phyloP scores from a whole-genome alignment of 2,329 filamentous ascomycete species.

The Cercospora canescens region DNA sequence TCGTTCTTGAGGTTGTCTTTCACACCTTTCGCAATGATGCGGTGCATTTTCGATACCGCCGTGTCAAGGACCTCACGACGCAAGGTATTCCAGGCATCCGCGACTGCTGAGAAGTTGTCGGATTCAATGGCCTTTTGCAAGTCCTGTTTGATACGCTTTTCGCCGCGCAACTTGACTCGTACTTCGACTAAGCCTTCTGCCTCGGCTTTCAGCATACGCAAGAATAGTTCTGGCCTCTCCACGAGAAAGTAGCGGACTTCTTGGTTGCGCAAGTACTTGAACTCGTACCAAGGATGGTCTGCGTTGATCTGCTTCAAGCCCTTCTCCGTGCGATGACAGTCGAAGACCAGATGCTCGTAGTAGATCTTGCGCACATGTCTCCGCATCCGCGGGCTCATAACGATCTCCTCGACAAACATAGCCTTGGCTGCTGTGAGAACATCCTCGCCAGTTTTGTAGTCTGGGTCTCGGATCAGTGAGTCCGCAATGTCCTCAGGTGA shows the following conservation, averaged over 20 bases:
- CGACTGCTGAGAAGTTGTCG: conserved; percentile 92
- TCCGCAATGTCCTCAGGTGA: conserved; percentile 87
- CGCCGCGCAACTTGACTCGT: conserved; percentile 72
- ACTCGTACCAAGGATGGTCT: conserved; percentile 92
- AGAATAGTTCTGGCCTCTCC: conserved; percentile 80
- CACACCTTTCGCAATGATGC: conserved; percentile 82
- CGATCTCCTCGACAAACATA: conserved; percentile 89
- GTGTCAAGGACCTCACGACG: conserved; percentile 80
- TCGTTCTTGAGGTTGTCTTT: conserved; percentile 93
- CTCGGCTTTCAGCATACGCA: conserved; percentile 97
- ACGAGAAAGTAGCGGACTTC: conserved; percentile 68
- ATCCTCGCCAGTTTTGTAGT: conserved; percentile 73
- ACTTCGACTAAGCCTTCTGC: conserved; percentile 91
- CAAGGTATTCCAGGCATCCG: conserved; percentile 91
- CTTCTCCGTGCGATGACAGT: conserved; percentile 90
- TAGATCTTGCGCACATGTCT: conserved; percentile 81
- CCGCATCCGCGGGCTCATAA: conserved; percentile 83
- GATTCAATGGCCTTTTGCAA: conserved; percentile 85
- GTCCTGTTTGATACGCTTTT: conserved; percentile 72
- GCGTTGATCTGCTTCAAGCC: conserved; percentile 92
- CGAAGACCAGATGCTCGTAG: conserved; percentile 80
- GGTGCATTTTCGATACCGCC: conserved; percentile 79
- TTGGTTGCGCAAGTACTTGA: conserved; percentile 93
- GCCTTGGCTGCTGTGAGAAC: conserved; percentile 78
- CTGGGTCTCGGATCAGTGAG: conserved; percentile 66